Conservation (phyloP, 345 rosid species). For the Draba incana region DNA sequence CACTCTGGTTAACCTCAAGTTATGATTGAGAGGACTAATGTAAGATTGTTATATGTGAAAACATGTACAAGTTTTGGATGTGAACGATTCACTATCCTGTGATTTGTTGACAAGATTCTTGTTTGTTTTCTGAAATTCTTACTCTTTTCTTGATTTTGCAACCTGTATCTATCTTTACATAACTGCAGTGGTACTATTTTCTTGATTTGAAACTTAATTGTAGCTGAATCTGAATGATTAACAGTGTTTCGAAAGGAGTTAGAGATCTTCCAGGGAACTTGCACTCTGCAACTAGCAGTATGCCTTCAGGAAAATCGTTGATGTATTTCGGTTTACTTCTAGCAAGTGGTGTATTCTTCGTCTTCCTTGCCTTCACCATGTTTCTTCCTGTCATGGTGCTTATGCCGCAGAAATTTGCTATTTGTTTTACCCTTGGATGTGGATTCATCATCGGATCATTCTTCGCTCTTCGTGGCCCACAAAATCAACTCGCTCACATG, state of each 20-base stretch:
- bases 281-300: slow-evolving; percentile 81
- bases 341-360: slow-evolving; percentile 79
- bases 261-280: slow-evolving; percentile 59
- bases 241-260: slow-evolving; percentile 88
- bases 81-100: not conserved
- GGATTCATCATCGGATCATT: slow-evolving; percentile 81
- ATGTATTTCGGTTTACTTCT: slow-evolving; percentile 83
- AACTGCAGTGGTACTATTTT: not conserved
- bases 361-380: slow-evolving; percentile 86
- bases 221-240: slow-evolving; percentile 11
- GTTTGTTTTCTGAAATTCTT: not conserved
- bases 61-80: not conserved
- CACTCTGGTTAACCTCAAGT: not conserved
- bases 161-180: not conserved
- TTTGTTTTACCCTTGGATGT: slow-evolving; percentile 91
- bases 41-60: not conserved
- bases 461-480: slow-evolving; percentile 88
- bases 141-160: slow-evolving; percentile 1
- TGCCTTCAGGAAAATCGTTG: slow-evolving; percentile 87
- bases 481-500: slow-evolving; percentile 82
- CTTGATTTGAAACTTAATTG: slow-evolving; percentile 16
- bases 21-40: not conserved
- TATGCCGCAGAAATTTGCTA: slow-evolving; percentile 93
- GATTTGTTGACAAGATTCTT: not conserved
- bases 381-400: slow-evolving; percentile 95